Conservation (phyloP, 2,329 filamentous ascomycete genomes). For the Pseudopyricularia cyperi region DNA sequence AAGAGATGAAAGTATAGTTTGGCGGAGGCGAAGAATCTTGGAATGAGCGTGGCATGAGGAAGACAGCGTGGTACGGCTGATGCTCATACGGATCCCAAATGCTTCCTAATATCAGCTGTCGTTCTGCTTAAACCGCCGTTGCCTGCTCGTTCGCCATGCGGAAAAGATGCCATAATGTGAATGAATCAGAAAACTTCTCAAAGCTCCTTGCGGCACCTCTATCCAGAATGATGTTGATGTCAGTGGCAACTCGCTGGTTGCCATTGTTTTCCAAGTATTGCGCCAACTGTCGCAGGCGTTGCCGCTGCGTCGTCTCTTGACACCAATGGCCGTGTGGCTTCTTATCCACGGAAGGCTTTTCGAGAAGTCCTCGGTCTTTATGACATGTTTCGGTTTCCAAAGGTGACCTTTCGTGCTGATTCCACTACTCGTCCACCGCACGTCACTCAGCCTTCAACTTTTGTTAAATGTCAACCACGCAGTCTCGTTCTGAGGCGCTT, state of each 20-base stretch:
- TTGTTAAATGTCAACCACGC: conserved; percentile 13
- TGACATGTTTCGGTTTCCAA: conserved; percentile 11
- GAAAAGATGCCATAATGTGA: neutral
- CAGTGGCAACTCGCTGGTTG: neutral
- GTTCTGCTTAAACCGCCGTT: neutral
- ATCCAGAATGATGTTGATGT: conserved; percentile 4
- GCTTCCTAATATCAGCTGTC: neutral
- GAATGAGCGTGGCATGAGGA: neutral
- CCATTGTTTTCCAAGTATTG: neutral
- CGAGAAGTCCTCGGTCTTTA: conserved; percentile 8
- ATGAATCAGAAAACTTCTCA: neutral
- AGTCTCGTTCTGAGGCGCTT: conserved; percentile 5
- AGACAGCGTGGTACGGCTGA: neutral
- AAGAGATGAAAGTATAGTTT: neutral
- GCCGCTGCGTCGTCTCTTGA: conserved; percentile 7
- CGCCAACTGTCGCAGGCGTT: conserved; percentile 7
- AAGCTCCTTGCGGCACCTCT: neutral
- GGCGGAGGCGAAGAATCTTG: neutral
- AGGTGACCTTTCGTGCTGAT: conserved; percentile 12
- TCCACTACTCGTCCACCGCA: conserved; percentile 7
- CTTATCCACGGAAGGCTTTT: conserved; percentile 5
- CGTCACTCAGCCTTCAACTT: conserved; percentile 12
- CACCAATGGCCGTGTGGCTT: conserved; percentile 3
- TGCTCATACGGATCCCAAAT: neutral
- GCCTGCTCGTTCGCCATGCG: neutral